Evolutionary conservation across 1,284 basidiomycete species (phyloP), one percentile per base, ranked within the genome.

Genomic region (Farysia itapuensis): DNA sequence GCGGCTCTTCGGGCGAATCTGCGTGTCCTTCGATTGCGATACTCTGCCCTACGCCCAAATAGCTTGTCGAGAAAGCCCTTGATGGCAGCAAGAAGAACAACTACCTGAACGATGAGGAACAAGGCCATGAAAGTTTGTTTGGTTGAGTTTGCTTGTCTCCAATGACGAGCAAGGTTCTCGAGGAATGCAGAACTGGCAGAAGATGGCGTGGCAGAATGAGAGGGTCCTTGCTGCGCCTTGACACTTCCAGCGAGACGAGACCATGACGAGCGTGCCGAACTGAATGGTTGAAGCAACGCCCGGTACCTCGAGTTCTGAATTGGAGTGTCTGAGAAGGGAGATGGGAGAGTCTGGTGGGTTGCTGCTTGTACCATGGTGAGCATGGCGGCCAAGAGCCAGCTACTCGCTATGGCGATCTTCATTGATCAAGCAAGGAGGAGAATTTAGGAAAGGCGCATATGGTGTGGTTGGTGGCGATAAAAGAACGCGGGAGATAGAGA

Each of bases 111-210:
- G 21, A 61, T 46, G 38, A 56, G 48, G 11, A 61, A 39, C 33
- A 61, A 31, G 26, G 58, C 58, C 58, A 61, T 61, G 19, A 61
- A 51, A 12, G 58, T 61, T 35, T 61, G 58, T 39, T 61, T 61
- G 19, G 47, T 56, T 33, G 52, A 45, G 30, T 56, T 52, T 11
- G 52, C 58, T 35, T 61, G 40, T 15, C 34, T 51, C 58, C 58
- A 61, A 18, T 61, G 58, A 23, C 44, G 29, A 34, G 31, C 30
- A 13, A 61, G 22, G 14, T 43, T 51, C 35, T 52, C 48, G 40
- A 41, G 50, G 30, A 60, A 54, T 4, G 57, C 31, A 28, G 26
- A 28, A n/a, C 26, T n/a, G 26, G 26, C 26, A 11, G 26, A 28
- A n/a, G 26, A 28, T 11, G 31, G 9, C 18, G 31, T n/a, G n/a